phyloP scores from a whole-genome alignment of 768 basidiomycete genomes.

The Hygrophorus pudorinus region DNA sequence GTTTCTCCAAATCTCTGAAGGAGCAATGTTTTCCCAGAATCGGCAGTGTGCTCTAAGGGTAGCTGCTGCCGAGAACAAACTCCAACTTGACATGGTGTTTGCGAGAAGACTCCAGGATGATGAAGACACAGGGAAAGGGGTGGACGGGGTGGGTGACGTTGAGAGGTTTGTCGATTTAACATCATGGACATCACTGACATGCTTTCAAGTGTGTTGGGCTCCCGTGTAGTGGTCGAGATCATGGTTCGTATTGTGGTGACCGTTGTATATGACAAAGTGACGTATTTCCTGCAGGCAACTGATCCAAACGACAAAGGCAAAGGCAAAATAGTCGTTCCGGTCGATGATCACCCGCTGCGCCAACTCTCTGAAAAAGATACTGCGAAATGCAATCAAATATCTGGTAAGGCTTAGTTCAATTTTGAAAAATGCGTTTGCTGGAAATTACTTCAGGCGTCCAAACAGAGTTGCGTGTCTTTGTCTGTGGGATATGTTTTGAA shows the following conservation, averaged over 20 bases:
- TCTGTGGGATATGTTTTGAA: slow-evolving; percentile 30
- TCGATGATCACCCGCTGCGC: neutral
- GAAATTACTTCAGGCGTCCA: slow-evolving; percentile 6
- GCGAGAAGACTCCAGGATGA: slow-evolving; percentile 23
- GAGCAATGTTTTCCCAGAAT: slow-evolving; percentile 16
- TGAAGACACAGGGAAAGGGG: slow-evolving; percentile 18
- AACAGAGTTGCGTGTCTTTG: slow-evolving; percentile 2
- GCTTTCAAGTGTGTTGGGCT: slow-evolving; percentile 17
- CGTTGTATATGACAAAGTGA: neutral
- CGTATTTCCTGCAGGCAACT: slow-evolving; percentile 12
- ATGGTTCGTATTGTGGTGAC: slow-evolving; percentile 11
- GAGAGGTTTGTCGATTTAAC: slow-evolving; percentile 10
- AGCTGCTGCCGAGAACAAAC: slow-evolving; percentile 27
- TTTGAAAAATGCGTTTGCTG: slow-evolving; percentile 2
- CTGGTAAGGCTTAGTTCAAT: too few relatives aligned
- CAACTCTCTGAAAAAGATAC: neutral
- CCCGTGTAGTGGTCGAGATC: slow-evolving; percentile 16
- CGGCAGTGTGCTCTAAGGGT: slow-evolving; percentile 25
- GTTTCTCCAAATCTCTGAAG: slow-evolving; percentile 19
- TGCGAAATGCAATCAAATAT: neutral
- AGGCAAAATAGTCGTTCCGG: slow-evolving; percentile 12
- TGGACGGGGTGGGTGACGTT: slow-evolving; percentile 23
- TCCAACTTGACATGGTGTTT: slow-evolving; percentile 25
- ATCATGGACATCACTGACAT: neutral
- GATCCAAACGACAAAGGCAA: slow-evolving; percentile 22